Conservation (phyloP, 2,329 filamentous ascomycete genomes). For the Aspergillus alliaceus region DNA sequence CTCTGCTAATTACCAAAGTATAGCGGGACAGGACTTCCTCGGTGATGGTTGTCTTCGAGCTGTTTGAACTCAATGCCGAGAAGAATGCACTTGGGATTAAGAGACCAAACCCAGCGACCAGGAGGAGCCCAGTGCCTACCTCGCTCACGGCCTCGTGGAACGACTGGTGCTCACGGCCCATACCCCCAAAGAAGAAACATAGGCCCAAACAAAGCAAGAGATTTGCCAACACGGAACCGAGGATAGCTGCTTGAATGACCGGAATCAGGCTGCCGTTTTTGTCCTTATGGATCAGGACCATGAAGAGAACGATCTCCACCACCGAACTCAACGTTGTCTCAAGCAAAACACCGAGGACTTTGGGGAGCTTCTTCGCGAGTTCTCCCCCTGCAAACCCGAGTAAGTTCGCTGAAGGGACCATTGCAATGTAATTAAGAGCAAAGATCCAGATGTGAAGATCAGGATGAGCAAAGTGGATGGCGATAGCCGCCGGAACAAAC, state of each 20-base stretch:
- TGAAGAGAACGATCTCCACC: conserved; percentile 81
- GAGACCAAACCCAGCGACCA: conserved; percentile 67
- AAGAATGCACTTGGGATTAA: conserved; percentile 49
- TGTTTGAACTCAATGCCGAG: conserved; percentile 46
- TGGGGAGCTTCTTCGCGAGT: conserved; percentile 71
- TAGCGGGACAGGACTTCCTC: conserved; percentile 49
- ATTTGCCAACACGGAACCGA: conserved; percentile 81
- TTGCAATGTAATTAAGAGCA: conserved; percentile 70
- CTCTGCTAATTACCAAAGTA: conserved; percentile 67
- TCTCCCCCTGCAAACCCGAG: conserved; percentile 74
- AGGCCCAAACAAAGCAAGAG: conserved; percentile 75
- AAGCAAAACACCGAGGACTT: conserved; percentile 56
- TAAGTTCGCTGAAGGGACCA: conserved; percentile 74
- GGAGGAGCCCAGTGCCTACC: conserved; percentile 71
- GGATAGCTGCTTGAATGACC: conserved; percentile 80
- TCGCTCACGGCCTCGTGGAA: conserved; percentile 78
- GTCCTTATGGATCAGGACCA: conserved; percentile 66
- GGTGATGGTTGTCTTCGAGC: conserved; percentile 36
- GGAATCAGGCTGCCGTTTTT: conserved; percentile 49
- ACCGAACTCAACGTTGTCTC: conserved; percentile 66
- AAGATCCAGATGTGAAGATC: conserved; percentile 66
- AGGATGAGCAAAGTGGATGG: conserved; percentile 57
- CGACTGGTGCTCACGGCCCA: conserved; percentile 64
- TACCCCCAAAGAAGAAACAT: conserved; percentile 76
- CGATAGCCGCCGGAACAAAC: conserved; percentile 70